Base-by-base conservation (phyloP, 2,329 filamentous ascomycete species). In the Aspergillus brasiliensis region DNA sequence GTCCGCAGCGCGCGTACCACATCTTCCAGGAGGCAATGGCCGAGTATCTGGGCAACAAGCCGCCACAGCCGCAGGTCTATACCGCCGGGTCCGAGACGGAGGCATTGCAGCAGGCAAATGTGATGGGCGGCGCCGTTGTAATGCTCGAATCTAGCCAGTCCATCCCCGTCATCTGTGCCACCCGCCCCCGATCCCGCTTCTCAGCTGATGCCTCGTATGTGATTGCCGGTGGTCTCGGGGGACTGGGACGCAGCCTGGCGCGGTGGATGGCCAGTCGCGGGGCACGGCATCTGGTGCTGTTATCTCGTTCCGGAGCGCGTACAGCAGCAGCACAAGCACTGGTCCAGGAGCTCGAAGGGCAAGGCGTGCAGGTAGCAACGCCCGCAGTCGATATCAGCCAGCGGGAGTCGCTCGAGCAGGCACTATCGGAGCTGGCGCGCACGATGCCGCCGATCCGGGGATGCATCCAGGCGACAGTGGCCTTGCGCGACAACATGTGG, bases 391-490 rank as follows among this genome's bases (percentile, higher is more conserved):
- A 59, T 25, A 25, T 59, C n/a, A 53, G 23, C 13, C 31, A 54
- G 7, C 13, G 17, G 5, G 25, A 13, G 17, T 7, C 10, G 7
- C 21, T 34, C 10, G 21, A 23, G 13, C 5, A 34, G 38, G 37
- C 31, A 2, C 15, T 58, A 27, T 27, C 8, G 27, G 27, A 52
- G 5, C 21, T 56, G 8, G n/a, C 25, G 5, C 11, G 10, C 10
- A 46, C 42, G n/a, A 58, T 58, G 56, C 56, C 56, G 3, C 56
- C 48, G 28, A 21, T 58, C n/a, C 38, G 47, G 21, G 56, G 56
- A n/a, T 58, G 56, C 13, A 52, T 58, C 8, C 56, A 58, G 37
- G 56, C 19, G 4, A 46, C 49, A 10, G 23, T 58, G 48, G 56
- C 31, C 21, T 38, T 48, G 5, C 34, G 23, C 11, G 56, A 52